Conservation (phyloP, 352 stramenopile species). For the Peronosclerospora sorghi region DNA sequence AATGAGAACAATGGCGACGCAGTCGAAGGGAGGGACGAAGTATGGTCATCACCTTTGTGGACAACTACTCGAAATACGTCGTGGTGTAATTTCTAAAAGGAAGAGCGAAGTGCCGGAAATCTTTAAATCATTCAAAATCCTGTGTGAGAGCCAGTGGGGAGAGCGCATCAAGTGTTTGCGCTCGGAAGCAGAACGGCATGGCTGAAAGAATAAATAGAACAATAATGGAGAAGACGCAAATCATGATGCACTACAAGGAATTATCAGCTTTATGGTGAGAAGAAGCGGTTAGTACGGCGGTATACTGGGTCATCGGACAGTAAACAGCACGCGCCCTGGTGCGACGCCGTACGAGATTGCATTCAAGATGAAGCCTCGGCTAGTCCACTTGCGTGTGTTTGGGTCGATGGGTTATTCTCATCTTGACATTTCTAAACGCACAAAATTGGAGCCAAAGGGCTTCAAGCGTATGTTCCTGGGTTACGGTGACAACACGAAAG, state of each 20-base stretch:
- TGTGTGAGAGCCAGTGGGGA: conserved; percentile 14
- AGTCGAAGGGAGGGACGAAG: background rate
- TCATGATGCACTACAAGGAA: conserved; percentile 20
- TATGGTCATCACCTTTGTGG: conserved; percentile 1
- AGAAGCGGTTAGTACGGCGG: conserved; percentile 18
- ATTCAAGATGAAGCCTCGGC: conserved; percentile 3
- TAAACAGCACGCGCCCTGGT: background rate
- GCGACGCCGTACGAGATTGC: conserved; percentile 16
- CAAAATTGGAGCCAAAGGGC: conserved; percentile 21
- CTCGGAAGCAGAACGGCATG: conserved; percentile 14
- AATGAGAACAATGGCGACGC: conserved; percentile 5
- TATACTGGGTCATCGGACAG: conserved; percentile 10
- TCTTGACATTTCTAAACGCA: conserved; percentile 11
- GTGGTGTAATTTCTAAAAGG: conserved; percentile 8
- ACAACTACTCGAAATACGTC: conserved; percentile 7
- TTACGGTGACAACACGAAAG: conserved; percentile 11
- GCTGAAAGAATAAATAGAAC: conserved; percentile 5
- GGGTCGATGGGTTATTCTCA: conserved; percentile 14
- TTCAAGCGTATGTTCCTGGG: too few species aligned
- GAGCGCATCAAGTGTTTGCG: conserved; percentile 8
- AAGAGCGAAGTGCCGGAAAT: conserved; percentile 9
- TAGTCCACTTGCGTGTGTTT: conserved; percentile 18
- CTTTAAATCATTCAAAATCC: conserved; percentile 5
- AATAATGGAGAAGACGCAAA: conserved; percentile 1
- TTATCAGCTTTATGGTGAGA: conserved; percentile 17